These are phyloP conservation scores for Cucurbita pepo DNA, from an alignment of 306 rosid species.

Conservation along the genomic window DNA sequence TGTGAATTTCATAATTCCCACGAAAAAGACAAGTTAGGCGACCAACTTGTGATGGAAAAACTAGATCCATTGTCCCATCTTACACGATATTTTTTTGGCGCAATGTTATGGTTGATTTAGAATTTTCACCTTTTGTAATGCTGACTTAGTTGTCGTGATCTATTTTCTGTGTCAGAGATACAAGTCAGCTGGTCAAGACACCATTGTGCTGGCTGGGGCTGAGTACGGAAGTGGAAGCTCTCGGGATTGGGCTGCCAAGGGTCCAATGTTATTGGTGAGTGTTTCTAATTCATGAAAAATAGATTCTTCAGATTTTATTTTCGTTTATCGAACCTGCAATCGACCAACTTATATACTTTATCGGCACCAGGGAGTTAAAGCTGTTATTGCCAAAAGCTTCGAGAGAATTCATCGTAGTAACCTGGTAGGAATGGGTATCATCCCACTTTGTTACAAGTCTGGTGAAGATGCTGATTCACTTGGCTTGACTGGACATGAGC, in stretches of 20 bases:
- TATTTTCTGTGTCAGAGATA: constrained; percentile 41
- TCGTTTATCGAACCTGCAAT: neutral
- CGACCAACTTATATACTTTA: neutral
- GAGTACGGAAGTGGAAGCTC: constrained; percentile 96
- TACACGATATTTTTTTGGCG: neutral
- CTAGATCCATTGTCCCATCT: neutral
- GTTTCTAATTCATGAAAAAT: neutral
- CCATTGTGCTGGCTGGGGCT: constrained; percentile 77
- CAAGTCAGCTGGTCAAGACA: constrained; percentile 57
- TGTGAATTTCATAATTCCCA: neutral
- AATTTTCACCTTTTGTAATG: neutral
- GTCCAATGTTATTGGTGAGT: constrained; percentile 89
- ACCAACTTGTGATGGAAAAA: neutral
- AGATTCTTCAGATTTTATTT: neutral
- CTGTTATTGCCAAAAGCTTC: constrained; percentile 78
- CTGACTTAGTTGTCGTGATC: constrained; percentile 6
- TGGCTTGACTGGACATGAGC: constrained; percentile 86
- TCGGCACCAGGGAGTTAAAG: constrained; percentile 68
- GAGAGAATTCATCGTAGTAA: constrained; percentile 94
- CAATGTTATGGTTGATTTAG: neutral
- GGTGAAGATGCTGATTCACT: constrained; percentile 76
- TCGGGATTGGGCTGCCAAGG: constrained; percentile 96
- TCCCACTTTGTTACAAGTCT: constrained; percentile 81
- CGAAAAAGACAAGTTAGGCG: neutral
- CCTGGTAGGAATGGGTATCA: constrained; percentile 87